phyloP scores from a whole-genome alignment of 768 basidiomycete genomes.

The Crucibulum laeve region DNA sequence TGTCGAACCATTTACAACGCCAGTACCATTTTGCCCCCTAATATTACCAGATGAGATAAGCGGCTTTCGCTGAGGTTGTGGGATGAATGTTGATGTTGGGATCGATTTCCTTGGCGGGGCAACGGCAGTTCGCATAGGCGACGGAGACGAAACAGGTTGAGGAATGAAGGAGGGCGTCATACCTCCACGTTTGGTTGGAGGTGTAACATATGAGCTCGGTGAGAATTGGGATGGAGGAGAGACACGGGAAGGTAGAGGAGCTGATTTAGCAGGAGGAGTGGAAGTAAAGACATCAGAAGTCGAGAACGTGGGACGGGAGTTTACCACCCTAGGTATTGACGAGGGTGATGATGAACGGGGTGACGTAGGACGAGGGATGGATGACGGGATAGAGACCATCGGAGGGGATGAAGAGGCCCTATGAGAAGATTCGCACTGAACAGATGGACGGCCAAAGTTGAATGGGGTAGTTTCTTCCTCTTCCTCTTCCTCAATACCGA shows the following conservation, averaged over 20 bases:
- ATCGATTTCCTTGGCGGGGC: constrained; percentile 21
- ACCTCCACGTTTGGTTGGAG: constrained; percentile 49
- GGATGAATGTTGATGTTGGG: constrained; percentile 37
- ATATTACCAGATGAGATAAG: constrained; percentile 20
- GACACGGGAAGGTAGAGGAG: constrained; percentile 5
- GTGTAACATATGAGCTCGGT: constrained; percentile 37
- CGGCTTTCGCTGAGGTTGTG: constrained; percentile 38
- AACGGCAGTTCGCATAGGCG: constrained; percentile 26
- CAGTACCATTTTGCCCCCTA: constrained; percentile 16
- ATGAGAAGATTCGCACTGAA: constrained; percentile 11
- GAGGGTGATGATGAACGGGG: constrained; percentile 34
- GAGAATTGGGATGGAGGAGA: constrained; percentile 20
- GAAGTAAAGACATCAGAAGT: constrained; percentile 21
- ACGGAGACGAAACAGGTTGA: constrained; percentile 47
- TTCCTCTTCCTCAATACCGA: constrained; percentile 23
- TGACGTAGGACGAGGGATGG: constrained; percentile 21
- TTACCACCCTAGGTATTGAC: constrained; percentile 42
- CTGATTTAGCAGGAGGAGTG: constrained; percentile 13
- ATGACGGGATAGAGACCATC: constrained; percentile 24
- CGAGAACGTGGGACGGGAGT: constrained; percentile 29
- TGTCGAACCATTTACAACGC: constrained; percentile 55
- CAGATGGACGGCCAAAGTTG: constrained; percentile 27
- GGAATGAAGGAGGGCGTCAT: constrained; percentile 55
- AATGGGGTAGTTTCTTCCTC: constrained; percentile 26
- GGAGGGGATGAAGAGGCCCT: constrained; percentile 9